Percentiles rank a stretch among this genome's conserved stretches.
Evolutionary conservation across 2,329 filamentous ascomycete species (phyloP).

Genomic region (Microdochium nivale): DNA sequence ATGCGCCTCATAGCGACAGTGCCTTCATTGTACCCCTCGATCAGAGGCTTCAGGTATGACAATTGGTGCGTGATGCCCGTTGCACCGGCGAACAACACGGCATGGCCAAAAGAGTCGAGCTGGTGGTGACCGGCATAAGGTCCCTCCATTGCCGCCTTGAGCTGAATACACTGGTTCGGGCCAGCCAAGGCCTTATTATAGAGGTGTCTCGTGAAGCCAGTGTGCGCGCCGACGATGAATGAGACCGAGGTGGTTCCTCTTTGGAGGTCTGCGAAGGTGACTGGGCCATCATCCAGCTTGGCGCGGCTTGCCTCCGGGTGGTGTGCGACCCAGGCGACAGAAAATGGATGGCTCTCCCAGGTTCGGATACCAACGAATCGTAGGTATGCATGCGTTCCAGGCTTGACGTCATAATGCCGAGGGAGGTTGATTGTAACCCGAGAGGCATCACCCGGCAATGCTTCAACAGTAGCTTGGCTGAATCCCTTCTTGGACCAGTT

Average conservation of each 20-base stretch:
- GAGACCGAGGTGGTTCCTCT: slow-evolving; percentile 51
- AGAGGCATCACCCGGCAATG: slow-evolving; percentile 60
- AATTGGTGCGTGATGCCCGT: slow-evolving; percentile 95
- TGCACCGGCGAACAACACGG: slow-evolving; percentile 82
- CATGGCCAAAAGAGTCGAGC: slow-evolving; percentile 86
- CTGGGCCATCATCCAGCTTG: slow-evolving; percentile 28
- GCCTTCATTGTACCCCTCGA: slow-evolving; percentile 58
- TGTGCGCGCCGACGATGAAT: slow-evolving; percentile 80
- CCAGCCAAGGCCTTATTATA: slow-evolving; percentile 57
- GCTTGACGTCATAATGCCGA: slow-evolving; percentile 54
- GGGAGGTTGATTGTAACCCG: slow-evolving; percentile 64
- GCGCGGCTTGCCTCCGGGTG: slow-evolving; percentile 28
- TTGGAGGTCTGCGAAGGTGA: slow-evolving; percentile 10
- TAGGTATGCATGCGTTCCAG: slow-evolving; percentile 68
- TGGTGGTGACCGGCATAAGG: slow-evolving; percentile 80
- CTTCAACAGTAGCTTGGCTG: slow-evolving; percentile 58
- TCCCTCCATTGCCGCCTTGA: slow-evolving; percentile 75
- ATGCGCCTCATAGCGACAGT: slow-evolving; percentile 75
- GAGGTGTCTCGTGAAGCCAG: slow-evolving; percentile 77
- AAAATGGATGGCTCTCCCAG: slow-evolving; percentile 74
- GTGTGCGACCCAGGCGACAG: slow-evolving; percentile 65
- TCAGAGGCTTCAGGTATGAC: slow-evolving; percentile 72
- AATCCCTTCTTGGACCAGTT: slow-evolving; percentile 53
- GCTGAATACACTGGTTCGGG: slow-evolving; percentile 44
- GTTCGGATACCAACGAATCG: slow-evolving; percentile 57